phyloP scores from a whole-genome alignment of 352 stramenopile genomes.

The Lagenidium giganteum region DNA sequence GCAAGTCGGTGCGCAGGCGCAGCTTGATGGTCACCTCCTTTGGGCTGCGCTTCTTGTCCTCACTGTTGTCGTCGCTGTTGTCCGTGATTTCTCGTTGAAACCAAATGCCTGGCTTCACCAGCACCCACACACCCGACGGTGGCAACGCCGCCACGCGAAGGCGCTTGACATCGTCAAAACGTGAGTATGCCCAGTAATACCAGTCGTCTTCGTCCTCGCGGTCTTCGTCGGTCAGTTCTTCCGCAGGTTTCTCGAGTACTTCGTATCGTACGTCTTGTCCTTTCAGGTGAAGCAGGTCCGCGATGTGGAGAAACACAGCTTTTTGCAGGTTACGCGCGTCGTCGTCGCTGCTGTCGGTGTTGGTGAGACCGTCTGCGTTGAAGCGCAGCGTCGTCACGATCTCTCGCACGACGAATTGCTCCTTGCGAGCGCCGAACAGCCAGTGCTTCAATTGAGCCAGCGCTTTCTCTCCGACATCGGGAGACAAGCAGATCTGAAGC shows the following conservation, averaged over 20 bases:
- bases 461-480: no score
- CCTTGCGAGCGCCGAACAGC: no score
- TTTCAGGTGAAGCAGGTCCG: conserved; percentile 18
- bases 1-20: conserved; percentile 3
- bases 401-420: conserved; percentile 17
- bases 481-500: no score
- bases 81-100: conserved; percentile 10
- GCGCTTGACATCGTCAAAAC: conserved; percentile 6
- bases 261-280: conserved; percentile 27
- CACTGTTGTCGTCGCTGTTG: no score
- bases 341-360: conserved; percentile 24
- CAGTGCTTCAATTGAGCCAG: no score
- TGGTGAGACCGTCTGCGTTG: conserved; percentile 26
- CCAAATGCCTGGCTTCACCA: conserved; percentile 10
- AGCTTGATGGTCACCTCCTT: conserved; percentile 6
- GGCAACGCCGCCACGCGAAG: conserved; percentile 13
- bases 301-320: conserved; percentile 25
- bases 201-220: no score
- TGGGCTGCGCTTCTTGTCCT: background rate
- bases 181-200: no score
- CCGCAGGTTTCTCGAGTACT: conserved; percentile 20
- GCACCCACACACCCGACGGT: conserved; percentile 11
- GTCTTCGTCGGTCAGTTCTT: no score
- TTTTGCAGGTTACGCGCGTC: conserved; percentile 35
- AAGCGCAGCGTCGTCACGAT: conserved; percentile 25